Evolutionary conservation across 202 grass and related monocot genomes (phyloP).

Genomic region (Cymbopogon flexuosus): DNA sequence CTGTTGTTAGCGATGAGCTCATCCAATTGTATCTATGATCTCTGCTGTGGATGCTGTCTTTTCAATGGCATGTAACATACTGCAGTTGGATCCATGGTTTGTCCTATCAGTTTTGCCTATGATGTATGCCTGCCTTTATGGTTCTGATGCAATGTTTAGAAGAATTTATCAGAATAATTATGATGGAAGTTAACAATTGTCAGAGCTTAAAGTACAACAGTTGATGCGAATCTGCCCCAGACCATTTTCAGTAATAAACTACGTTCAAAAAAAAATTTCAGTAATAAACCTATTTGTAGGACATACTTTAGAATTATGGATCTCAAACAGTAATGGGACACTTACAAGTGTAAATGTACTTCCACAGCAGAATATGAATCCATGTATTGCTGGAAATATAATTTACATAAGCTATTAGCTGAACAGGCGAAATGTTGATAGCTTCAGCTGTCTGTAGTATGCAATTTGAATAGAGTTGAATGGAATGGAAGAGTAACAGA

Average conservation of each 20-base stretch:
- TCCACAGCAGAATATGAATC: neutral
- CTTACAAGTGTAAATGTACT: neutral
- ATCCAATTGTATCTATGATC: slow-evolving; percentile 73
- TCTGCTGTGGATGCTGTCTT: neutral
- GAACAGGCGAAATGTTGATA: too few species aligned
- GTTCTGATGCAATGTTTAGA: neutral
- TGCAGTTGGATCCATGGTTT: neutral
- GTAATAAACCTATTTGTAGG: too few species aligned
- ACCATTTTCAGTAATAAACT: too few species aligned
- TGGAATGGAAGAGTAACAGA: too few species aligned
- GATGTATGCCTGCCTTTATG: neutral
- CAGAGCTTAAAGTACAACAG: neutral
- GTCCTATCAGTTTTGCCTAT: slow-evolving; percentile 1
- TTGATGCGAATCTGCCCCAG: neutral
- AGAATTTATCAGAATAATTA: neutral
- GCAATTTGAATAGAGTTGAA: too few species aligned
- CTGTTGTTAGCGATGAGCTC: slow-evolving; percentile 95
- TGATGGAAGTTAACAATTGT: slow-evolving; percentile 26
- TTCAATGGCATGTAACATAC: neutral
- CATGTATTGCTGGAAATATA: neutral
- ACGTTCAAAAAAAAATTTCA: too few species aligned
- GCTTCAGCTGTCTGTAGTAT: too few species aligned
- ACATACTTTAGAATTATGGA: too few species aligned
- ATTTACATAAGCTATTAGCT: neutral
- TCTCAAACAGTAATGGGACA: neutral